Evolutionary conservation across 1,284 basidiomycete genomes (phyloP).

Genomic region (Rhodofomes roseus): DNA sequence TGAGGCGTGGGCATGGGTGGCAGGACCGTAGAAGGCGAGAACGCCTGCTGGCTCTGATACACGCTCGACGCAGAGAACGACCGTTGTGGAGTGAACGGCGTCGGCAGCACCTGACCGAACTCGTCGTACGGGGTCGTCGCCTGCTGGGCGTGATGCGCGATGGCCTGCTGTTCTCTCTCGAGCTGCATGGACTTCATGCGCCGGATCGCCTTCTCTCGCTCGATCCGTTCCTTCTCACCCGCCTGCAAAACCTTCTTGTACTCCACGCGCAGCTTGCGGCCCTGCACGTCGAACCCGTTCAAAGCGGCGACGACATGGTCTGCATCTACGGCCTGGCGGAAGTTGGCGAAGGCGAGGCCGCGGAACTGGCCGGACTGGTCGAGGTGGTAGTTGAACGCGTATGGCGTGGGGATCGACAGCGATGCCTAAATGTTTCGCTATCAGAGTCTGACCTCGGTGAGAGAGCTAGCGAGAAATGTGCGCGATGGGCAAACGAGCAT

Average conservation of each 20-base stretch:
- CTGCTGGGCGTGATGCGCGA: constrained; percentile 35
- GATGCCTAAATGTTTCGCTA: constrained; percentile 58
- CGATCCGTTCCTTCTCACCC: constrained; percentile 98
- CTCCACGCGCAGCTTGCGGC: constrained; percentile 97
- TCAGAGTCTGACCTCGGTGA: background rate
- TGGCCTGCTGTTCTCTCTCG: constrained; percentile 67
- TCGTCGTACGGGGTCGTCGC: constrained; percentile 54
- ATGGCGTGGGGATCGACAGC: constrained; percentile 94
- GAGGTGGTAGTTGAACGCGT: constrained; percentile 99
- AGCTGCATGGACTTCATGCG: constrained; percentile 97
- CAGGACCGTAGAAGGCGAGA: constrained; percentile 53
- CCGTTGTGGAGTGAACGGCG: constrained; percentile 54
- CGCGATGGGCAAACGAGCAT: background rate
- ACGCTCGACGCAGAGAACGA: constrained; percentile 62
- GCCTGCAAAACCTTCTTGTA: constrained; percentile 99
- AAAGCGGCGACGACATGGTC: constrained; percentile 94
- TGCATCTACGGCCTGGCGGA: constrained; percentile 87
- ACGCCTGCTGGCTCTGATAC: constrained; percentile 46
- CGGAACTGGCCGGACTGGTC: constrained; percentile 95
- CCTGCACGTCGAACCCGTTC: constrained; percentile 94
- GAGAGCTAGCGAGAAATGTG: background rate
- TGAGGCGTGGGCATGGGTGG: constrained; percentile 56
- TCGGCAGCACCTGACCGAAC: constrained; percentile 50
- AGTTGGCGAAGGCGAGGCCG: constrained; percentile 98
- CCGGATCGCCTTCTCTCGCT: constrained; percentile 97